These are phyloP conservation scores for Parathielavia appendiculata DNA, from an alignment of 495 filamentous ascomycete species.

Conservation along the genomic window DNA sequence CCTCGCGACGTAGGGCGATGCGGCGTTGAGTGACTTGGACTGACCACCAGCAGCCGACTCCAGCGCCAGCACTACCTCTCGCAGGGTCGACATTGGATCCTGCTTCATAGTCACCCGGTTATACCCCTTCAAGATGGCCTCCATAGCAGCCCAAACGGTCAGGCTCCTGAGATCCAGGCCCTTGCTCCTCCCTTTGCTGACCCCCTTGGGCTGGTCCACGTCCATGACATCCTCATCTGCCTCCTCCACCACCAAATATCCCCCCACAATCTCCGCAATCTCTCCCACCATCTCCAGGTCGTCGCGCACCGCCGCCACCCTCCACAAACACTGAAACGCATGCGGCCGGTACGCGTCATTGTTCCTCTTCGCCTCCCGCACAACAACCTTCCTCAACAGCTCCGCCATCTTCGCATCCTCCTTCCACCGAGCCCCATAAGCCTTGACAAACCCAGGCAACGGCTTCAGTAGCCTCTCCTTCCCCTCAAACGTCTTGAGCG, in stretches of 20 bases:
- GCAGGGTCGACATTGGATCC: conserved; percentile 31
- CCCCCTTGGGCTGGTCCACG: conserved; percentile 26
- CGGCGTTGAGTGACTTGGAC: conserved; percentile 1
- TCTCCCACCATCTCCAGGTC: conserved; percentile 65
- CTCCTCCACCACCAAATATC: conserved; percentile 53
- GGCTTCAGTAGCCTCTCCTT: conserved; percentile 86
- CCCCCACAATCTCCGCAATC: conserved; percentile 56
- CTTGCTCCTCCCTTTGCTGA: conserved; percentile 17
- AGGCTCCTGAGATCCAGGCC: conserved; percentile 31
- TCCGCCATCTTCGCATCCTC: conserved; percentile 42
- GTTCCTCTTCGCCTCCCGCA: conserved; percentile 86
- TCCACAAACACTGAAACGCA: conserved; percentile 66
- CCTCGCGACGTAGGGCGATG: conserved; percentile 27
- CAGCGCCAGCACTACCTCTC: conserved; percentile 27
- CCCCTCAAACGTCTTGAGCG: conserved; percentile 86
- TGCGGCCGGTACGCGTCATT: conserved; percentile 75
- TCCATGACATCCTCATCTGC: conserved; percentile 62
- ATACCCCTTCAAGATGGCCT: conserved; percentile 39
- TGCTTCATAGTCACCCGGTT: conserved; percentile 36
- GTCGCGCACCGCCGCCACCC: conserved; percentile 56
- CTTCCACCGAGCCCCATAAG: conserved; percentile 55
- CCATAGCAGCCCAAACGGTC: conserved; percentile 38
- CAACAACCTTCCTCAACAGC: conserved; percentile 54
- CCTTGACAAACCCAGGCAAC: conserved; percentile 70
- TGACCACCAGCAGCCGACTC: conserved; percentile 16